Conservation (phyloP, 1,139 yeast species). For the Yamadazyma conglobata region DNA sequence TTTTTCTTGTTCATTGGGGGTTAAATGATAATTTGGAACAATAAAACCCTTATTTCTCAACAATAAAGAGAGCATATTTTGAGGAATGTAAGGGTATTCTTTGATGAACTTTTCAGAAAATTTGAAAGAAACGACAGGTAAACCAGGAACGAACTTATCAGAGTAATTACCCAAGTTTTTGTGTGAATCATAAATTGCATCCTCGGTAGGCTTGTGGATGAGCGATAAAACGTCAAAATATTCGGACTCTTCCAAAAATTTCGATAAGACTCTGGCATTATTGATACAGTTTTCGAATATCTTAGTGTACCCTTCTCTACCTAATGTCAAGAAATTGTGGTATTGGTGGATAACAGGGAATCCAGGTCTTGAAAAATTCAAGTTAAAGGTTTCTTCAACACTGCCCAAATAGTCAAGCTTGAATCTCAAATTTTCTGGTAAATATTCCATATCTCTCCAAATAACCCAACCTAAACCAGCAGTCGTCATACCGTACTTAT, state of each 20-base stretch:
- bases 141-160: slow-evolving; percentile 60
- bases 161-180: slow-evolving; percentile 18
- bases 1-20: slow-evolving; percentile 49
- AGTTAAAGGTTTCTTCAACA: slow-evolving; percentile 77
- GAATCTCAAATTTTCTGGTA: slow-evolving; percentile 73
- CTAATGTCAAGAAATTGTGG: slow-evolving; percentile 70
- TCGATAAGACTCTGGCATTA: slow-evolving; percentile 68
- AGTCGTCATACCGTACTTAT: slow-evolving; percentile 84
- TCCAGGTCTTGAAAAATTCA: slow-evolving; percentile 91
- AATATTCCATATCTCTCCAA: slow-evolving; percentile 63
- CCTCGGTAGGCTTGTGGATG: slow-evolving; percentile 55
- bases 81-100: slow-evolving; percentile 81
- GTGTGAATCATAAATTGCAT: slow-evolving; percentile 15
- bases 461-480: slow-evolving; percentile 94
- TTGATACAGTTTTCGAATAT: slow-evolving; percentile 60
- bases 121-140: slow-evolving; percentile 87
- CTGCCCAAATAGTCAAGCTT: slow-evolving; percentile 86
- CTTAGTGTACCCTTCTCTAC: slow-evolving; percentile 64
- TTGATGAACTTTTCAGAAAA: slow-evolving; percentile 56
- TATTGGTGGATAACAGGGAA: slow-evolving; percentile 87
- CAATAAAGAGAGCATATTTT: slow-evolving; percentile 66
- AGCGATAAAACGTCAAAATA: slow-evolving; percentile 75
- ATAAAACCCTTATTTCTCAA: slow-evolving; percentile 83
- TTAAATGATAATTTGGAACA: slow-evolving; percentile 85
- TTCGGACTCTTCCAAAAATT: slow-evolving; percentile 60